Evolutionary conservation across 163 green algal species (phyloP).

Genomic region (Picocystis sp.): DNA sequence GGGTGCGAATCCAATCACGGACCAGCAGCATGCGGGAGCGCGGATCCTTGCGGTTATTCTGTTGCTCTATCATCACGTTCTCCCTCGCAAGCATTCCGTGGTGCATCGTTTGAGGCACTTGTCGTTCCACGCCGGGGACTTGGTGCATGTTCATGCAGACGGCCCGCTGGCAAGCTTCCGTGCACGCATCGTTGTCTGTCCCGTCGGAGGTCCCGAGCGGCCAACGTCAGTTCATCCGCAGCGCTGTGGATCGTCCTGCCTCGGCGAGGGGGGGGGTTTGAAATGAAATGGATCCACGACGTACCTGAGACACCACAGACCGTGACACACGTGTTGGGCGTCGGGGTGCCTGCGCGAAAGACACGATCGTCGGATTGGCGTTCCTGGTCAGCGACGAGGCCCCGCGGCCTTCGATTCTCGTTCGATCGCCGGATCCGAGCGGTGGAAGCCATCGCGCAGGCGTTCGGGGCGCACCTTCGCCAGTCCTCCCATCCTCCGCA

Average conservation of each 20-base stretch:
- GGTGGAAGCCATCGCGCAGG: neutral
- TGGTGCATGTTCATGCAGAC: slow-evolving; percentile 78
- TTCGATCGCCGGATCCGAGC: neutral
- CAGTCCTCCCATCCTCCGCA: slow-evolving; percentile 55
- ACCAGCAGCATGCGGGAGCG: too few species aligned
- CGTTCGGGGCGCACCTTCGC: slow-evolving; percentile 43
- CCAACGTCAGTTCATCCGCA: neutral
- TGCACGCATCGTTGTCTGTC: slow-evolving; percentile 52
- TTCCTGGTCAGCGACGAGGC: neutral
- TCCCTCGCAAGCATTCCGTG: slow-evolving; percentile 55
- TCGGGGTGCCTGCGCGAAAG: slow-evolving; percentile 58
- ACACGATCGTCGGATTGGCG: neutral
- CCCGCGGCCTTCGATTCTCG: neutral
- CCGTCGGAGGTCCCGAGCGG: too few species aligned
- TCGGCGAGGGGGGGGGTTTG: neutral
- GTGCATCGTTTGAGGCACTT: slow-evolving; percentile 63
- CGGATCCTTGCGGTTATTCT: too few species aligned
- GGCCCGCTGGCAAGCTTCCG: slow-evolving; percentile 56
- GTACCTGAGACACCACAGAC: slow-evolving; percentile 62
- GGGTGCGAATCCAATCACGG: too few species aligned
- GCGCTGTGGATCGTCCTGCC: neutral
- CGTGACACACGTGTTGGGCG: slow-evolving; percentile 70
- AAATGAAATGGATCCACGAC: neutral
- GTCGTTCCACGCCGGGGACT: slow-evolving; percentile 89
- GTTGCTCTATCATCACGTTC: slow-evolving; percentile 1